Evolutionary conservation across 2,329 filamentous ascomycete genomes (phyloP).

Genomic region (Chrysoporthe austroafricana): DNA sequence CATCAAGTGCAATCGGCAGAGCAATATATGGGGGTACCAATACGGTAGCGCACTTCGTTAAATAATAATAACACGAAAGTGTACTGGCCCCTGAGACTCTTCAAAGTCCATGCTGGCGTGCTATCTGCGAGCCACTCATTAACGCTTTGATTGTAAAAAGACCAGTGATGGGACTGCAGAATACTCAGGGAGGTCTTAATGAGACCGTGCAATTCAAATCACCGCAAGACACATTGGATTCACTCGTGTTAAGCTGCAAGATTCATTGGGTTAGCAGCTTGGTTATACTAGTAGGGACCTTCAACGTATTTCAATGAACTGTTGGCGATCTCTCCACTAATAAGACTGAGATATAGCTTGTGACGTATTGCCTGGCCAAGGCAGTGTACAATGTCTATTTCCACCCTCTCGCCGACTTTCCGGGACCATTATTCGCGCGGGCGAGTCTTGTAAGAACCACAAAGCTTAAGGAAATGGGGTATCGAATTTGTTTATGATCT

Average conservation of each 20-base stretch:
- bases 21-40: not conserved
- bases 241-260: too few relatives aligned
- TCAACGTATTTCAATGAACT: too few relatives aligned
- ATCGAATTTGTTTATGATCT: too few relatives aligned
- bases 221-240: too few relatives aligned
- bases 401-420: not conserved
- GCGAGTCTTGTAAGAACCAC: not conserved
- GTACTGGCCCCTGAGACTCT: not conserved
- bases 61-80: not conserved
- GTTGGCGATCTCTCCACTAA: too few relatives aligned
- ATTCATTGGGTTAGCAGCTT: too few relatives aligned
- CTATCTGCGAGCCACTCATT: not conserved
- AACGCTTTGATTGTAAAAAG: not conserved
- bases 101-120: not conserved
- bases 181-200: not conserved
- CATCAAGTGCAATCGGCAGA: not conserved
- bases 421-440: slow-evolving; percentile 3
- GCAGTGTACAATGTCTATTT: slow-evolving; percentile 8
- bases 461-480: too few relatives aligned
- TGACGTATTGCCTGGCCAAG: not conserved
- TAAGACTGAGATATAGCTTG: too few relatives aligned
- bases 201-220: too few relatives aligned
- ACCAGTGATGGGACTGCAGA: not conserved
- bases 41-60: not conserved
- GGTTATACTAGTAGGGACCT: too few relatives aligned